Percentiles rank a stretch among this genome's conserved stretches.
phyloP scores from a whole-genome alignment of 2,329 filamentous ascomycete species.

The Colletotrichum tropicale region DNA sequence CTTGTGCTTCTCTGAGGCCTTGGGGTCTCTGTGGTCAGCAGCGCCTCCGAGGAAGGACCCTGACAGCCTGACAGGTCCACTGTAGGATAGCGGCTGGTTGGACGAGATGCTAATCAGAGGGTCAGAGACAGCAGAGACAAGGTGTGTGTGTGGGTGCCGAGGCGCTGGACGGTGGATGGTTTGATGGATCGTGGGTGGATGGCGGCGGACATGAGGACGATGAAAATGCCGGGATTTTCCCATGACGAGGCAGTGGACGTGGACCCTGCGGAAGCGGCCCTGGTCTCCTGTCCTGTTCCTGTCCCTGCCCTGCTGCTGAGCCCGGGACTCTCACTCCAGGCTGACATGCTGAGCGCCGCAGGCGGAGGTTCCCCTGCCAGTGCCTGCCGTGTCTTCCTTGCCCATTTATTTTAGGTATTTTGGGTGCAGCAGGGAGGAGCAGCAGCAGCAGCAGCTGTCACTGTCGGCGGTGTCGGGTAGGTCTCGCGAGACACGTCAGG shows the following conservation, averaged over 20 bases:
- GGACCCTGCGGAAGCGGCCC: neutral
- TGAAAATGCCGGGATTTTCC: neutral
- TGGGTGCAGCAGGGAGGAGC: neutral
- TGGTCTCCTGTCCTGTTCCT: neutral
- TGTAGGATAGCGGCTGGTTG: conserved; percentile 9
- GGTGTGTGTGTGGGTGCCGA: neutral
- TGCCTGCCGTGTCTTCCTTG: neutral
- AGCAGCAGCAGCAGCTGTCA: neutral
- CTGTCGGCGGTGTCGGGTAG: neutral
- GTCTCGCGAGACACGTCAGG: neutral
- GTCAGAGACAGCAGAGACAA: neutral
- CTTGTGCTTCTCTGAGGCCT: neutral
- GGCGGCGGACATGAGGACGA: neutral
- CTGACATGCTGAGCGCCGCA: neutral
- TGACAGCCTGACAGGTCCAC: neutral
- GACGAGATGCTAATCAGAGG: neutral
- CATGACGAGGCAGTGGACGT: neutral
- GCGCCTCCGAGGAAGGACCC: conserved; percentile 3
- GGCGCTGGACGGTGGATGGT: neutral
- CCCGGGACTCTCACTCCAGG: neutral
- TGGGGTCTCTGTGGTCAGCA: neutral
- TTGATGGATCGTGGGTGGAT: neutral
- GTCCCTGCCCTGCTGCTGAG: neutral
- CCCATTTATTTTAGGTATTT: neutral
- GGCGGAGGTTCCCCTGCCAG: neutral